Conservation (phyloP, 2,329 filamentous ascomycete genomes). For the Alternaria brassicae region DNA sequence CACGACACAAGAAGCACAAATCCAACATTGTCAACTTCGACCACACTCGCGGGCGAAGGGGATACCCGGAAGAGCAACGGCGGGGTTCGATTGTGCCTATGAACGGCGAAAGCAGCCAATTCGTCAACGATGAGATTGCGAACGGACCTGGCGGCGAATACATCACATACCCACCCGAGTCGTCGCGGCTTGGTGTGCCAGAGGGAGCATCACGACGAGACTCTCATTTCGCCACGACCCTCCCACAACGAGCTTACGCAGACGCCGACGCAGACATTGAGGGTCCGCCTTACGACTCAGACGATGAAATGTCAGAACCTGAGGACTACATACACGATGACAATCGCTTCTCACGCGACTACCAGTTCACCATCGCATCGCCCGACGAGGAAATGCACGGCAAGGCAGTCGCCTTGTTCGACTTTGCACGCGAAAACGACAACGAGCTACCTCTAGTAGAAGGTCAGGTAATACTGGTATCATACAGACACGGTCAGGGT, state of each 20-base stretch:
- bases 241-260: constrained; percentile 53
- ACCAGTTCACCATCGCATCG: constrained; percentile 92
- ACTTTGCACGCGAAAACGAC: constrained; percentile 94
- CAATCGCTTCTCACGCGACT: constrained; percentile 86
- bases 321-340: constrained; percentile 66
- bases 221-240: constrained; percentile 61
- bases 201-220: constrained; percentile 54
- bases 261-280: constrained; percentile 52
- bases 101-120: constrained; percentile 75
- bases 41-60: constrained; percentile 45
- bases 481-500: constrained; percentile 93
- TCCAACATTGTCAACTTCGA: constrained; percentile 53
- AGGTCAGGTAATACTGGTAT: constrained; percentile 95
- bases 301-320: constrained; percentile 58
- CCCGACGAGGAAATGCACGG: constrained; percentile 98
- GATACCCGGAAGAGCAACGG: constrained; percentile 46
- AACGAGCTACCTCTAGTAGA: constrained; percentile 93
- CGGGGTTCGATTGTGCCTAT: constrained; percentile 57
- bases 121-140: constrained; percentile 71
- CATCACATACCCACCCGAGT: constrained; percentile 74
- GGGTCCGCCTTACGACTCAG: constrained; percentile 51
- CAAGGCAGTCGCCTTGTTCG: constrained; percentile 92
- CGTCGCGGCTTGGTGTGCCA: constrained; percentile 41
- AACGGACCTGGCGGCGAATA: constrained; percentile 81
- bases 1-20: constrained; percentile 83